phyloP scores from a whole-genome alignment of 2,329 filamentous ascomycete genomes.

The Xylaria sp. region DNA sequence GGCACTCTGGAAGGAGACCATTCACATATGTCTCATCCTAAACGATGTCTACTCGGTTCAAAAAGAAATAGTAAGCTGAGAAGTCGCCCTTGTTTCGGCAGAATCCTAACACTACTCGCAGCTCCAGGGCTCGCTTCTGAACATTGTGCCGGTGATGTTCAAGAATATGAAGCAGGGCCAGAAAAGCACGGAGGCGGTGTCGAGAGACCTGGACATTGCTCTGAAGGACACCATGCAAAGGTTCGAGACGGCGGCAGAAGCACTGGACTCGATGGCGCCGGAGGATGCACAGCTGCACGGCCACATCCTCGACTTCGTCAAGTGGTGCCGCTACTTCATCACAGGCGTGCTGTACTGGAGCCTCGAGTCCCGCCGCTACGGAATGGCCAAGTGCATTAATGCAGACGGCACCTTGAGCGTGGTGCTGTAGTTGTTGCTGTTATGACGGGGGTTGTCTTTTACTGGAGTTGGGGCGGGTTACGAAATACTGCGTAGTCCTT shows the following conservation, averaged over 20 bases:
- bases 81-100: background rate
- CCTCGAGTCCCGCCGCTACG: slow-evolving; percentile 44
- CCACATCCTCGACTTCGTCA: slow-evolving; percentile 41
- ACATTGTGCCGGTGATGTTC: slow-evolving; percentile 44
- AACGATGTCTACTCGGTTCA: slow-evolving; percentile 46
- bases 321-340: slow-evolving; percentile 46
- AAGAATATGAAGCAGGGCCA: slow-evolving; percentile 39
- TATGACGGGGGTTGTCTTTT: slow-evolving; percentile 12
- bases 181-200: slow-evolving; percentile 36
- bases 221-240: slow-evolving; percentile 37
- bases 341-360: slow-evolving; percentile 46
- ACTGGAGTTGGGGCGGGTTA: background rate
- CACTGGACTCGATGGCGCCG: slow-evolving; percentile 32
- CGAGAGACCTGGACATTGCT: slow-evolving; percentile 34
- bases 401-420: slow-evolving; percentile 43
- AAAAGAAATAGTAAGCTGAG: slow-evolving; percentile 45
- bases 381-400: slow-evolving; percentile 45
- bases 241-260: slow-evolving; percentile 40
- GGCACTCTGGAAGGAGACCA: slow-evolving; percentile 43
- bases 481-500: background rate
- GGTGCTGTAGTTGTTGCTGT: slow-evolving; percentile 32
- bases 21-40: slow-evolving; percentile 45
- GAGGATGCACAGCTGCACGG: slow-evolving; percentile 36
- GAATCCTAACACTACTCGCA: slow-evolving; percentile 16
- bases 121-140: slow-evolving; percentile 44